These are phyloP conservation scores for Neofusicoccum sp. DNA, from an alignment of 2,329 filamentous ascomycete genomes.

Conservation along the genomic window DNA sequence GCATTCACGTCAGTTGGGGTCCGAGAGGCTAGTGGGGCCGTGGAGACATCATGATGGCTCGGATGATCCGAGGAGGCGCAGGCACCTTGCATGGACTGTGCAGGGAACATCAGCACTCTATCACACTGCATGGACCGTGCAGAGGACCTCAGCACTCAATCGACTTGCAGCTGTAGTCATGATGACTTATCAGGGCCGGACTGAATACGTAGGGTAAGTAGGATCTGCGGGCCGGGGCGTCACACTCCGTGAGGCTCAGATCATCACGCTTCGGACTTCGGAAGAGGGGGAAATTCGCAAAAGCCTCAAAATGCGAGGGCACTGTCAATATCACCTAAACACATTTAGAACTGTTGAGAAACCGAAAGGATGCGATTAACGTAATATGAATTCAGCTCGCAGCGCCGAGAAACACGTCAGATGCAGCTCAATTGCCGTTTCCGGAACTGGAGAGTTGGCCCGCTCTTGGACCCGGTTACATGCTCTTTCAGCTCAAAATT, in stretches of 20 bases:
- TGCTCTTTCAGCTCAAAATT: constrained; percentile 4
- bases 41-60: background rate
- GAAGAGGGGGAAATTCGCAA: background rate
- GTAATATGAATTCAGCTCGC: background rate
- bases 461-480: background rate
- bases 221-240: background rate
- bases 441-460: constrained; percentile 8
- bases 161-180: background rate
- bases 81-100: background rate
- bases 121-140: background rate
- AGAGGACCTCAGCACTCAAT: background rate
- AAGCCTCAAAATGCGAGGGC: background rate
- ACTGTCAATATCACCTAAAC: background rate
- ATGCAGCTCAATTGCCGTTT: background rate
- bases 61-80: constrained; percentile 5
- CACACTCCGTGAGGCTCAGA: background rate
- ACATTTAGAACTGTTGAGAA: background rate
- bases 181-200: background rate
- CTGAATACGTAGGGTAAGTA: background rate
- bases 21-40: background rate
- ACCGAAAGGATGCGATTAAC: background rate
- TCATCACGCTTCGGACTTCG: background rate
- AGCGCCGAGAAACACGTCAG: background rate
- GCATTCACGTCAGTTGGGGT: background rate
- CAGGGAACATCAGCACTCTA: background rate